Evolutionary conservation across 1,284 basidiomycete species (phyloP).

Genomic region (Porogramme epimiltina): DNA sequence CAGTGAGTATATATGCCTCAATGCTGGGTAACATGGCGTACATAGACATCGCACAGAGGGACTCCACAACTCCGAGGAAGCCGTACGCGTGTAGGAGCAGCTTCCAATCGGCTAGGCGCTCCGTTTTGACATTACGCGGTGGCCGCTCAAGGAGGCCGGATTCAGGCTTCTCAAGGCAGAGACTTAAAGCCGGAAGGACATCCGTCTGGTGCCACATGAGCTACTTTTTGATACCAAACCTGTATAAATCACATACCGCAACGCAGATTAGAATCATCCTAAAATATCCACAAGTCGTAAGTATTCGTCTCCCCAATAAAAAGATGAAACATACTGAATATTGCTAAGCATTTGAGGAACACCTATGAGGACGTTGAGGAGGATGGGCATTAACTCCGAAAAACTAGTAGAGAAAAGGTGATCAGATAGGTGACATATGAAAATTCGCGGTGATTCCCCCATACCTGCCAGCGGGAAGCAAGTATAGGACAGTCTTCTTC

Average conservation of each 20-base stretch:
- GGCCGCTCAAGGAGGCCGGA: conserved; percentile 52
- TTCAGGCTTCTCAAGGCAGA: conserved; percentile 56
- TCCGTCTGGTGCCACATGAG: conserved; percentile 47
- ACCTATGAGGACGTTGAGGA: conserved; percentile 51
- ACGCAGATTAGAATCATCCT: conserved; percentile 62
- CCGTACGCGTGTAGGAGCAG: conserved; percentile 65
- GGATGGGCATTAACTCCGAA: conserved; percentile 68
- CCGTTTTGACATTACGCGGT: conserved; percentile 60
- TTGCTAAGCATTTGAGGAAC: conserved; percentile 51
- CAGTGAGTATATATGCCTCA: neutral
- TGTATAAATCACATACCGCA: conserved; percentile 24
- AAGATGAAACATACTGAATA: conserved; percentile 38
- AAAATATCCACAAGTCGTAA: neutral
- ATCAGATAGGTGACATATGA: neutral
- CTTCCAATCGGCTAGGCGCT: conserved; percentile 46
- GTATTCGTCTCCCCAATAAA: neutral
- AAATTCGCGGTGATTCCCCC: neutral
- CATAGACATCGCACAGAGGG: conserved; percentile 52
- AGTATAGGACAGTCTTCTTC: conserved; percentile 49
- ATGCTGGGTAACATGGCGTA: conserved; percentile 25
- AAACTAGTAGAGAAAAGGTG: conserved; percentile 38
- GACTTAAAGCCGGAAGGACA: conserved; percentile 46
- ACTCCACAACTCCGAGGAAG: conserved; percentile 61
- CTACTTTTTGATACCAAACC: neutral
- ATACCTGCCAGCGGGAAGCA: conserved; percentile 48